These are phyloP conservation scores for Streptanthus diversifolius DNA, from an alignment of 345 rosid genomes.

Conservation along the genomic window DNA sequence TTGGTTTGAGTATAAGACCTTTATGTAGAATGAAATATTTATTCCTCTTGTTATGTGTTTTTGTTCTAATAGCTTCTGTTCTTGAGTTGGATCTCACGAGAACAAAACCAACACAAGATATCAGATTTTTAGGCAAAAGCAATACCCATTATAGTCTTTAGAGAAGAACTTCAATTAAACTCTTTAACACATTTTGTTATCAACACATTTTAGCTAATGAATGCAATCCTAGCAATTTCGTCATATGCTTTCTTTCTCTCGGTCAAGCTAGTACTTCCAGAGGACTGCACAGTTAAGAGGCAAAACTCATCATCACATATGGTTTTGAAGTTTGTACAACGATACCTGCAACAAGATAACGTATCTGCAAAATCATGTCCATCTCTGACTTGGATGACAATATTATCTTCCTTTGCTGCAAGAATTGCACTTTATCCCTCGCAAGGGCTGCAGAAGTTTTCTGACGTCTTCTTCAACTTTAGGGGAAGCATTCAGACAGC, in stretches of 20 bases:
- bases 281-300: constrained; percentile 35
- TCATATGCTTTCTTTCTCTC: constrained; percentile 51
- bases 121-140: too few relatives aligned
- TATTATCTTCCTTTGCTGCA: constrained; percentile 38
- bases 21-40: background rate
- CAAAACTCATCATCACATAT: background rate
- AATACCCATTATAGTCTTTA: too few relatives aligned
- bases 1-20: constrained; percentile 13
- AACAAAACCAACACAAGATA: background rate
- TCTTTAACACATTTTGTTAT: background rate
- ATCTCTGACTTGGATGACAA: too few relatives aligned
- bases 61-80: background rate
- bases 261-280: constrained; percentile 38
- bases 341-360: constrained; percentile 54
- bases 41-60: background rate
- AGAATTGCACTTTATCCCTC: constrained; percentile 45
- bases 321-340: background rate
- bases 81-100: background rate
- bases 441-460: constrained; percentile 50
- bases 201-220: too few relatives aligned
- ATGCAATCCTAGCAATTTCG: too few relatives aligned
- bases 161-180: background rate
- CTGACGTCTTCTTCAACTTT: constrained; percentile 49
- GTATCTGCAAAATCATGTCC: too few relatives aligned
- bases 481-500: constrained; percentile 36